Percentiles rank a stretch among this genome's conserved stretches.
Conservation (phyloP, 2,329 filamentous ascomycete genomes). For the Clarireedia paspali region DNA sequence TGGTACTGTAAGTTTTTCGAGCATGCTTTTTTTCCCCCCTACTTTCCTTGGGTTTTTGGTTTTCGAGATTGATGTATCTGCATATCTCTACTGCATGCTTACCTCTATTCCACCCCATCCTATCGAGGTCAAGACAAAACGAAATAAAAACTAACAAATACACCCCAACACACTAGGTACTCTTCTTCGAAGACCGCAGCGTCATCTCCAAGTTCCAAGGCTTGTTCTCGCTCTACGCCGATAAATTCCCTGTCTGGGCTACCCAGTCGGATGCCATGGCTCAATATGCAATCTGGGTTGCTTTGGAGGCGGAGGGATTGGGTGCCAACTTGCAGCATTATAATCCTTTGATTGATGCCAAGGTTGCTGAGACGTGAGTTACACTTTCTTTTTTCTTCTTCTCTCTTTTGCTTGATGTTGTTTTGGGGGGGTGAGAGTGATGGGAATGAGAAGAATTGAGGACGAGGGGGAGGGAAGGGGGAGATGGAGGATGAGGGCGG, state of each 20-base stretch:
- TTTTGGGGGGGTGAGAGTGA: too few relatives aligned
- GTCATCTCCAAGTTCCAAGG: slow-evolving; percentile 59
- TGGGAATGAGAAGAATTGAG: too few relatives aligned
- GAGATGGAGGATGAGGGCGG: background rate
- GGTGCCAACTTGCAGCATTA: slow-evolving; percentile 91
- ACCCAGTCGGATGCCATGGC: slow-evolving; percentile 74
- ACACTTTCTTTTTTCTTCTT: background rate
- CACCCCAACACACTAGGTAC: slow-evolving; percentile 41
- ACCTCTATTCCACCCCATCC: background rate
- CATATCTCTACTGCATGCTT: background rate
- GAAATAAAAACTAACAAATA: background rate
- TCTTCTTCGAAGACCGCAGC: slow-evolving; percentile 79
- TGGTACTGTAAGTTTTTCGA: slow-evolving; percentile 56
- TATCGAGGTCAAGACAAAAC: background rate
- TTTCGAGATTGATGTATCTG: background rate
- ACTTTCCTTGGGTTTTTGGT: background rate
- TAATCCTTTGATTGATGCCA: slow-evolving; percentile 74
- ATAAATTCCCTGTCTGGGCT: slow-evolving; percentile 72
- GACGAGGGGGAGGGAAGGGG: too few relatives aligned
- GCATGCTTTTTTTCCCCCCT: background rate
- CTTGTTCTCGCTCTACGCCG: slow-evolving; percentile 65
- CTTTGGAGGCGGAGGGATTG: slow-evolving; percentile 74
- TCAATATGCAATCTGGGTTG: slow-evolving; percentile 74
- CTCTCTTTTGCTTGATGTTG: background rate
- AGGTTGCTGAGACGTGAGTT: slow-evolving; percentile 40